phyloP scores from a whole-genome alignment of 169 alveolate species.

The Babesia divergens region DNA sequence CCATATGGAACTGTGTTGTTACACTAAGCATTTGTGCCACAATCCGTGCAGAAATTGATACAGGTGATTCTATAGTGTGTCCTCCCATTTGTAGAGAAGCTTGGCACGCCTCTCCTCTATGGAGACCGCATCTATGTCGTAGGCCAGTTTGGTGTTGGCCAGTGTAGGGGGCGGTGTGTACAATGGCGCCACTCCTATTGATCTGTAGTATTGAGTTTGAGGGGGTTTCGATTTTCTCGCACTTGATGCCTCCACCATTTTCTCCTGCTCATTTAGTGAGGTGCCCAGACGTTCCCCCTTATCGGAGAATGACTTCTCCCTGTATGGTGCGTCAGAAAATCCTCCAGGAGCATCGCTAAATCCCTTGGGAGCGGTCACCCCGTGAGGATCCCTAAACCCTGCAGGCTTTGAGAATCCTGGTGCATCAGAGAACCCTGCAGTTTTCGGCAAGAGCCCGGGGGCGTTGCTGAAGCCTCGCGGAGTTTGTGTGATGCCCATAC shows the following conservation, averaged over 20 bases:
- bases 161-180: conserved; percentile 60
- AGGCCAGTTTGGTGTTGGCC: conserved; percentile 47
- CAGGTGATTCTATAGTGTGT: too few species aligned
- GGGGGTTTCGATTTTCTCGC: neutral
- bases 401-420: neutral
- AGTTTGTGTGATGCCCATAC: neutral
- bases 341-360: neutral
- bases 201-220: conserved; percentile 37
- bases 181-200: conserved; percentile 51
- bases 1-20: too few species aligned
- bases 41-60: too few species aligned
- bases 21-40: too few species aligned
- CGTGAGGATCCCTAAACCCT: conserved; percentile 10
- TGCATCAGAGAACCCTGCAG: conserved; percentile 29
- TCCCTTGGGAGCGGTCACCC: neutral
- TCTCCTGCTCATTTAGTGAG: neutral
- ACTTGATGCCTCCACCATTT: neutral
- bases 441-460: neutral
- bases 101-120: conserved; percentile 63
- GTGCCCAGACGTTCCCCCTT: neutral
- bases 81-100: conserved; percentile 37
- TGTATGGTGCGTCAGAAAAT: neutral
- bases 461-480: conserved; percentile 38
- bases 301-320: neutral
- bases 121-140: conserved; percentile 46